Base-by-base conservation (phyloP, 2,329 filamentous ascomycete species). In the Beauveria asiatica region DNA sequence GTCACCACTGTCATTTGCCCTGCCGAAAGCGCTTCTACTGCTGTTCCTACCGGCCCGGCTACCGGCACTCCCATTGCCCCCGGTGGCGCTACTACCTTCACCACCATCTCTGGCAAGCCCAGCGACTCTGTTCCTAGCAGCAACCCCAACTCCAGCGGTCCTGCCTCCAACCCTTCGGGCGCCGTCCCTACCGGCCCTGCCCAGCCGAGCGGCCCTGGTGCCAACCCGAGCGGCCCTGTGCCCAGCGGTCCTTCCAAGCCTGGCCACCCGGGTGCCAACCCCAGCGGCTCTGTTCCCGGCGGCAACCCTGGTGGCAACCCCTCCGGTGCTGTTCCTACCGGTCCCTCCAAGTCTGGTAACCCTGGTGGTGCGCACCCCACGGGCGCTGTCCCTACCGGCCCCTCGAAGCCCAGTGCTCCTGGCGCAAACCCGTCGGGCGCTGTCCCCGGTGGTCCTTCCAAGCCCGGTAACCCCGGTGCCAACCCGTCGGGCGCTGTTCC, bases 1-100 rank as follows among this genome's bases (percentile, higher is more conserved):
- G 48, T 61, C 7, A 61, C 54, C n/a, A 61, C 59, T 17, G 8
- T 57, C 23, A 19, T 61, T 37, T 37, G 42, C 53, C 39, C 59
- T 21, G 17, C 30, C 21, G 33, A 33, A 16, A 50, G 55, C 10
- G 33, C 21, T 30, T 50, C 55, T n/a, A 27, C 45, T 49, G 55
- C 45, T 13, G 55, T 49, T 13, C 44, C 44, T 9, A 52, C 48
- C 0, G 57, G 57, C 49, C 11, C 41, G 5, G 33, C 57, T 5
- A 58, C 56, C 3, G 46, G 33, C 3, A 25, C 17, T 9, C 45
- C 56, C 11, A 11, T 23, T 19, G 55, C 27, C 17, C 45, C 55
- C 25, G 45, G 44, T 50, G 33, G 19, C 16, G 21, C 27, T 23
- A n/a, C 56, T 11, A 51, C 45, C 23, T 48, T 44, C 45, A 51